Evolutionary conservation across 108 stramenopile genomes (phyloP).

Genomic region (Cyclotella cryptica): DNA sequence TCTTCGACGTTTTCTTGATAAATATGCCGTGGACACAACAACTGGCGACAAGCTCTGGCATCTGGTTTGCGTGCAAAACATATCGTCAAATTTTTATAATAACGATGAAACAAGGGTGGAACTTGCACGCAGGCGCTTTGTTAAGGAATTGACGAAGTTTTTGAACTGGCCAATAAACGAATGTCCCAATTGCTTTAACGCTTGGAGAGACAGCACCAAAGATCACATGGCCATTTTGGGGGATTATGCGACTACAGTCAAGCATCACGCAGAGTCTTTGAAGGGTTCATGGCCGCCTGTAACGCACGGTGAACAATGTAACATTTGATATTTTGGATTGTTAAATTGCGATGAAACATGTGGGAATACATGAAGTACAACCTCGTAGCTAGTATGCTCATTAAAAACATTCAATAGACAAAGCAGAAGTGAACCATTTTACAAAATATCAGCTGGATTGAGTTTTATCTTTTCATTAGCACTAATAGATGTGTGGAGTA

Average conservation of each 20-base stretch:
- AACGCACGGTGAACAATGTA: too few species aligned
- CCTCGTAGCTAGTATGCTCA: too few species aligned
- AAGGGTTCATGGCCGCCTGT: constrained; percentile 34
- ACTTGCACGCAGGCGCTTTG: not conserved
- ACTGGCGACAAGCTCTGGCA: constrained; percentile 3
- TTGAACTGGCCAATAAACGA: constrained; percentile 27
- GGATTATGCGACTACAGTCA: not conserved
- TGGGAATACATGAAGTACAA: too few species aligned
- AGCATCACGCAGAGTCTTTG: constrained; percentile 11
- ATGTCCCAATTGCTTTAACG: constrained; percentile 38
- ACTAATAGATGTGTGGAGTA: too few species aligned
- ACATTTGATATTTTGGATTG: too few species aligned
- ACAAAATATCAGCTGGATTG: too few species aligned
- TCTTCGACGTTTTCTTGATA: constrained; percentile 1
- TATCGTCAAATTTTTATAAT: not conserved
- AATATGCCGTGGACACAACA: not conserved
- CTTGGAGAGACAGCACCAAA: constrained; percentile 28
- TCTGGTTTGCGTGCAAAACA: not conserved
- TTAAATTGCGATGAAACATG: too few species aligned
- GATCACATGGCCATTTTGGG: constrained; percentile 9
- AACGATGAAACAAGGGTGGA: not conserved
- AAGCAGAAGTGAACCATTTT: too few species aligned
- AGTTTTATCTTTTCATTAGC: too few species aligned
- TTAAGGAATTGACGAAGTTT: constrained; percentile 14
- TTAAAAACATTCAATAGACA: too few species aligned